Evolutionary conservation across 192 early-diverging fungal species (phyloP).

Genomic region (Umbelopsis ramanniana): DNA sequence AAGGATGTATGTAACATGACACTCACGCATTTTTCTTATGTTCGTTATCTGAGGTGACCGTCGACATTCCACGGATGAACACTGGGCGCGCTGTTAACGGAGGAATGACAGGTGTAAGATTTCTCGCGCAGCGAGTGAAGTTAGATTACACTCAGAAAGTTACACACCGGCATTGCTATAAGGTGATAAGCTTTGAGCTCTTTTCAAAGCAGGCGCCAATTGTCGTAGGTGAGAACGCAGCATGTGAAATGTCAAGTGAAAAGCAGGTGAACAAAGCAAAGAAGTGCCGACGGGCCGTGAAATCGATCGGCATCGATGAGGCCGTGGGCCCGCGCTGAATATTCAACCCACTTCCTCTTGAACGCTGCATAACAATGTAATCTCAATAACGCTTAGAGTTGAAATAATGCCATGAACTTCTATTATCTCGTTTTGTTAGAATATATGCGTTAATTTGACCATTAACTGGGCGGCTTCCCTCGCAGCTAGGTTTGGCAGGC

Average conservation of each 20-base stretch:
- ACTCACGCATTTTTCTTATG: neutral
- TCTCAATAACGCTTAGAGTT: too few relatives aligned
- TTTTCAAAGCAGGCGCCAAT: neutral
- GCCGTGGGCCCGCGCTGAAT: neutral
- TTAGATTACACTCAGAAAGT: neutral
- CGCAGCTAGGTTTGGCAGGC: too few relatives aligned
- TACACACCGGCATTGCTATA: neutral
- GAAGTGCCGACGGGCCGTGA: constrained; percentile 13
- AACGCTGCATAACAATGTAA: too few relatives aligned
- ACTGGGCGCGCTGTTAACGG: neutral
- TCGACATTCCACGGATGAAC: neutral
- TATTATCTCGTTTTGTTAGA: too few relatives aligned
- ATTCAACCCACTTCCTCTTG: neutral
- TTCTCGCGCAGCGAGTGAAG: neutral
- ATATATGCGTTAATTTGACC: too few relatives aligned
- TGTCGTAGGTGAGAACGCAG: neutral
- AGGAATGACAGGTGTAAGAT: neutral
- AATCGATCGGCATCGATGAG: neutral
- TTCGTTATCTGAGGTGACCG: neutral
- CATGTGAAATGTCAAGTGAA: neutral
- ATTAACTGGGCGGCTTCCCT: too few relatives aligned
- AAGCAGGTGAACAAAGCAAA: neutral
- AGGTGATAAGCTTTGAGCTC: neutral
- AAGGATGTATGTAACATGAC: neutral
- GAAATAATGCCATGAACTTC: too few relatives aligned